Base-by-base conservation (phyloP, 768 basidiomycete species). In the Psilocybe cyanescens region DNA sequence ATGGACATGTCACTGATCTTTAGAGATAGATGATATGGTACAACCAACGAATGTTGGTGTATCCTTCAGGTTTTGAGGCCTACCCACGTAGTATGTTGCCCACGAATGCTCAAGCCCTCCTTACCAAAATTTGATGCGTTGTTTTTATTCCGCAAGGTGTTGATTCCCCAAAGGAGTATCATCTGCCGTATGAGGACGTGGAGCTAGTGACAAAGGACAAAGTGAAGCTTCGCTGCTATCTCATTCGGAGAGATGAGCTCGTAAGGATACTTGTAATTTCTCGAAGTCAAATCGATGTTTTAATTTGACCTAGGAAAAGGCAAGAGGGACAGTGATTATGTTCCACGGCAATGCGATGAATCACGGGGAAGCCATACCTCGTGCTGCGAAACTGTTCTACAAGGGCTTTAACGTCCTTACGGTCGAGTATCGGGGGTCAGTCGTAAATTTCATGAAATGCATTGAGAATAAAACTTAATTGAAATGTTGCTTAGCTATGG, bases 341-440 rank as follows among this genome's bases (percentile, higher is more conserved):
- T 94, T 96, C 59, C 95, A 97, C 67, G 95, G 95, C 2, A 91
- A 92, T 63, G 86, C 84, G 0, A 87, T 87, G 62, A 89, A 90
- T 64, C 79, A 85, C 46, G 92, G 92, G 3, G 89, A 94, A 67
- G 81, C 91, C 1, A 79, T 93, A 58, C 72, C 89, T 14, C 50
- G 50, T 33, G 94, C 89, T 0, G 76, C 78, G 30, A 75, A 87
- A 33, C 91, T 95, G 66, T 87, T 82, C 17, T 78, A 81, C 65
- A 82, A 88, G 81, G 81, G 87, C 17, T 96, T 91, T 69, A 95
- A 95, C 66, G 93, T 96, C 0, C 77, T 97, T 51, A 89, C 95
- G 79, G 74, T 95, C 4, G 94, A 92, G 47, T 98, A 98, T 73
- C 80, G 96, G 58, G 95, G 95, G 90, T 91, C 68, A 58, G 87